Percentiles rank a stretch among this genome's conserved stretches.
Evolutionary conservation across 1,284 basidiomycete species (phyloP).

Genomic region (Mycena citricolor): DNA sequence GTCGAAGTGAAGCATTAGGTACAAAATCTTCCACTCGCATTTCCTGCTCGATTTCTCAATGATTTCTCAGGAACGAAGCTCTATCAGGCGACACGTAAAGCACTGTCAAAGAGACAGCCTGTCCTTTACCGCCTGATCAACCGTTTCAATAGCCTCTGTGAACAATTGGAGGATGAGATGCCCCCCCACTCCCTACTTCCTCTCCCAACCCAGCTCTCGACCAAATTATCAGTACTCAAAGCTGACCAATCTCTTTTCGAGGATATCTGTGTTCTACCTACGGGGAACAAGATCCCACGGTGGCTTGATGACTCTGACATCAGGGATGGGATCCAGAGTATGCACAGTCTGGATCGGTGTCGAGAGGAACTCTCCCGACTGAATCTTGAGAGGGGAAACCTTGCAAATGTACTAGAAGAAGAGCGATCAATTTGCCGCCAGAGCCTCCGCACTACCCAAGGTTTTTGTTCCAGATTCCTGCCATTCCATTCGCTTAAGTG

Average conservation of each 20-base stretch:
- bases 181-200: conserved; percentile 31
- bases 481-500: too few species aligned
- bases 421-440: too few species aligned
- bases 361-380: conserved; percentile 27
- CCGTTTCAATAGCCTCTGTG: conserved; percentile 38
- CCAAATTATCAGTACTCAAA: conserved; percentile 29
- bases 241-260: conserved; percentile 33
- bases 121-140: conserved; percentile 31
- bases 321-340: conserved; percentile 31
- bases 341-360: conserved; percentile 32
- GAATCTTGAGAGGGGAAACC: conserved; percentile 27
- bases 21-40: conserved; percentile 23
- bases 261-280: conserved; percentile 39
- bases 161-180: conserved; percentile 26
- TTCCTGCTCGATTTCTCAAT: conserved; percentile 13
- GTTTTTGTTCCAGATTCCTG: too few species aligned
- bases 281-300: conserved; percentile 22
- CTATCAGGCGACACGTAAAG: conserved; percentile 36
- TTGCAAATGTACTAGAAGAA: conserved; percentile 25
- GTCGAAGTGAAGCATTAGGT: conserved; percentile 34
- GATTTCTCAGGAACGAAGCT: conserved; percentile 34
- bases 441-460: too few species aligned
- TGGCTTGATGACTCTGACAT: conserved; percentile 37
- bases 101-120: conserved; percentile 35
- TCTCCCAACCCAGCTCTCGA: conserved; percentile 31